Evolutionary conservation across 352 stramenopile species (phyloP), one percentile per base, ranked within the genome.

Genomic region (Phytophthora brassicae): DNA sequence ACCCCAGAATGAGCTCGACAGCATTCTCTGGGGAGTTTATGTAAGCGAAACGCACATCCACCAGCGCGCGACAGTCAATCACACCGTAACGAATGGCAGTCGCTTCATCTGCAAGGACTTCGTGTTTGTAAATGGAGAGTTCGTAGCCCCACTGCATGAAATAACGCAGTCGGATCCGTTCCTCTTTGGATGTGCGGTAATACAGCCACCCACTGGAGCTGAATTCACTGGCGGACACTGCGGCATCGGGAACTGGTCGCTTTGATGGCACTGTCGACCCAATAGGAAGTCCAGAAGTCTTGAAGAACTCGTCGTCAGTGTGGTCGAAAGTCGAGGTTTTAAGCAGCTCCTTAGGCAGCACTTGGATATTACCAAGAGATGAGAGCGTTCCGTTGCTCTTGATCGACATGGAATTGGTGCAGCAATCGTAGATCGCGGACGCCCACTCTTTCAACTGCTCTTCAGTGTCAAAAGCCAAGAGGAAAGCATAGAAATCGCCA

Each of bases 91-190:
- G 86, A 65, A 95, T 95, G 3, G 86, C 78, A 16, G 66, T 80
- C 4, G 76, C 72, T 55, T 96, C 87, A 38, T 96, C 84, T 20
- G 81, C 73, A 9, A 91, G 58, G 5, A 96, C 70, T 53, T 94
- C 85, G 67, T 96, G 87, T 71, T 96, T 96, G 71, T 93, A 96
- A 60, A 96, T 96, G 6, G 87, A 93, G 9, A 96, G 67, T 46
- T 96, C 87, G 57, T 89, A 92, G 8, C 87, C 87, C 82, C 83
- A 93, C 49, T 92, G 85, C 31, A 96, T 86, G 48, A 96, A 96
- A 62, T 92, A 96, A 3, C 87, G 85, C 46, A 89, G 68, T 7
- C 85, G 84, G 17, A 93, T 80, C 2, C 87, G 87, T 48, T 96
- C 85, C 59, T 94, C 84, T 7, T 79, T 90, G 7, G 82, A 86